Evolutionary conservation across 1,284 basidiomycete species (phyloP).

Genomic region (Leccinum fallax): DNA sequence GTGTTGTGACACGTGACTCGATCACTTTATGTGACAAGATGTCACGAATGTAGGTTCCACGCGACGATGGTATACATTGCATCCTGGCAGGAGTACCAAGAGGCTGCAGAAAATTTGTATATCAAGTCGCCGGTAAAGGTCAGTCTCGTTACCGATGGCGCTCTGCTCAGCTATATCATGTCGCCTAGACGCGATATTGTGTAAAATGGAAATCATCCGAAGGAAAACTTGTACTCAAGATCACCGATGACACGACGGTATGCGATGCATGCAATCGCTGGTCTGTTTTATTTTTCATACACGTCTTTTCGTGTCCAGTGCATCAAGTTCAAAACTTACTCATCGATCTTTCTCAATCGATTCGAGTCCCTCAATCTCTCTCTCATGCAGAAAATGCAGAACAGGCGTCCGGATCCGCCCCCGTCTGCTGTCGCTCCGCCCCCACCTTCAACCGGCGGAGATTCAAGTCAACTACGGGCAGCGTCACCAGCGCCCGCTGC

Average conservation of each 20-base stretch:
- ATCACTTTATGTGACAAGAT: conserved; percentile 15
- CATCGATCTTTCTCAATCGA: conserved; percentile 90
- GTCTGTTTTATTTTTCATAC: background rate
- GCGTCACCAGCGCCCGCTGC: conserved; percentile 31
- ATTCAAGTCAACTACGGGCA: conserved; percentile 25
- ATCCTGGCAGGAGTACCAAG: conserved; percentile 84
- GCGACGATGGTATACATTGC: conserved; percentile 71
- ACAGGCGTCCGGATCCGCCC: conserved; percentile 42
- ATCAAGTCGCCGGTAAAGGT: conserved; percentile 76
- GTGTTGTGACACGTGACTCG: conserved; percentile 24
- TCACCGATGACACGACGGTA: conserved; percentile 87
- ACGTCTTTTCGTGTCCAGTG: conserved; percentile 55
- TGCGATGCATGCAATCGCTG: conserved; percentile 34
- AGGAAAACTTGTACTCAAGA: conserved; percentile 86
- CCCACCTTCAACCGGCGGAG: conserved; percentile 15
- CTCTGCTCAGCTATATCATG: conserved; percentile 4
- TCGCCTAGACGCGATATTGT: conserved; percentile 75
- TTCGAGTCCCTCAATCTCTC: conserved; percentile 89
- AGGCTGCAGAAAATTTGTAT: conserved; percentile 84
- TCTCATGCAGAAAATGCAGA: conserved; percentile 83
- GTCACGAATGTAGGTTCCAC: conserved; percentile 21
- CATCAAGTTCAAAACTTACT: conserved; percentile 92
- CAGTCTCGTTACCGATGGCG: conserved; percentile 27
- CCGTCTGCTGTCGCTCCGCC: conserved; percentile 21
- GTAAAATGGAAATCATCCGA: conserved; percentile 86